Conservation (phyloP, 169 alveolate species). For the Cyclospora cayetanensis region DNA sequence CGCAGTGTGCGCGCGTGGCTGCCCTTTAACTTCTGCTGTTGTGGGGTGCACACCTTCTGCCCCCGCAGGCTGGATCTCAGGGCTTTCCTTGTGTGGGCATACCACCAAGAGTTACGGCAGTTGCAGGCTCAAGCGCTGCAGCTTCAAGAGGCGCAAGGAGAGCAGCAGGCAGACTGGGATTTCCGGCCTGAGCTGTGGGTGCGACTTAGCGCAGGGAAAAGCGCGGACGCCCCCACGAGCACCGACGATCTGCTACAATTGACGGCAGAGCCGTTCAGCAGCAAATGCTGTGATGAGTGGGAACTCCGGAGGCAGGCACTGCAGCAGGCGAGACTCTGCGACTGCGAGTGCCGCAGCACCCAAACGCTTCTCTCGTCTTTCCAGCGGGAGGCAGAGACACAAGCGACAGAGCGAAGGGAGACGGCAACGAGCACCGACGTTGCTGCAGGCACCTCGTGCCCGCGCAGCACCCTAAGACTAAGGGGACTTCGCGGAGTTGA, state of each 20-base stretch:
- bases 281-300: background rate
- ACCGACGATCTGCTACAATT: background rate
- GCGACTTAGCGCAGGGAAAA: background rate
- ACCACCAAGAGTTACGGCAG: conserved; percentile 14
- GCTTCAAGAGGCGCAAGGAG: background rate
- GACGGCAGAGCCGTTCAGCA: background rate
- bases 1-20: background rate
- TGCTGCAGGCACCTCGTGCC: conserved; percentile 19
- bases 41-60: background rate
- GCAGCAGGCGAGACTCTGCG: background rate
- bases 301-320: background rate
- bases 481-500: background rate
- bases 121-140: background rate
- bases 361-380: background rate
- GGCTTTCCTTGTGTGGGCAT: background rate
- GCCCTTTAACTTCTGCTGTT: background rate
- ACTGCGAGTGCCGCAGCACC: background rate
- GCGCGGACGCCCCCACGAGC: background rate
- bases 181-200: background rate
- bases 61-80: background rate
- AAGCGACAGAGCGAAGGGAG: background rate
- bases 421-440: background rate
- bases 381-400: background rate
- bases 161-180: conserved; percentile 17
- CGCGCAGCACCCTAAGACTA: background rate